These are phyloP conservation scores for Macrophomina tecta DNA, from an alignment of 2,329 filamentous ascomycete species.

Conservation along the genomic window DNA sequence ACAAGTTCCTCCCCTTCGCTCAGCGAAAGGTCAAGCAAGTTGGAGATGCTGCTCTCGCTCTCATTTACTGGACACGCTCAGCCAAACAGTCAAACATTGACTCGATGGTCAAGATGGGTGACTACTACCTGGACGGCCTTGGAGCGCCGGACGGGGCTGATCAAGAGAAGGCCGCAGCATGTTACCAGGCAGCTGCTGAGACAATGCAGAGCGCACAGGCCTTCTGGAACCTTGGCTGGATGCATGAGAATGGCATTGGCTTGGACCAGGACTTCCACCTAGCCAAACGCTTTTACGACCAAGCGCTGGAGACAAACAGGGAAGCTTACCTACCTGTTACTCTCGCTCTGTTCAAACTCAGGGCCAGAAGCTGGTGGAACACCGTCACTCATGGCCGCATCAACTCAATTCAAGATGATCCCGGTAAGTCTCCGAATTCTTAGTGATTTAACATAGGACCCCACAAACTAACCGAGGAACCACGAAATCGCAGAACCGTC, in stretches of 20 bases:
- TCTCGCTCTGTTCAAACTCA: slow-evolving; percentile 82
- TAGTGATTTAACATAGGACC: not conserved
- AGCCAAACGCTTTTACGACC: slow-evolving; percentile 94
- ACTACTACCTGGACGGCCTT: slow-evolving; percentile 89
- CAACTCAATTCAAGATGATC: slow-evolving; percentile 90
- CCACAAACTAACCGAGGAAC: slow-evolving; percentile 36
- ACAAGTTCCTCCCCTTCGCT: slow-evolving; percentile 58
- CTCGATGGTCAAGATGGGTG: slow-evolving; percentile 95
- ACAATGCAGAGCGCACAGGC: slow-evolving; percentile 92
- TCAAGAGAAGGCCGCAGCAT: slow-evolving; percentile 85
- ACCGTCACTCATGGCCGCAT: slow-evolving; percentile 87
- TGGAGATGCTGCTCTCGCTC: slow-evolving; percentile 69
- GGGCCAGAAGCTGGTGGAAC: slow-evolving; percentile 91
- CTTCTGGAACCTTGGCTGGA: slow-evolving; percentile 97
- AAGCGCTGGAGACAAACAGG: slow-evolving; percentile 85
- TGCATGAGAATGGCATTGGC: slow-evolving; percentile 96
- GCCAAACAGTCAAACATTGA: slow-evolving; percentile 93
- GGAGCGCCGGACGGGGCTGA: slow-evolving; percentile 65
- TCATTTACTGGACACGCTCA: slow-evolving; percentile 95
- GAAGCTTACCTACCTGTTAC: slow-evolving; percentile 95
- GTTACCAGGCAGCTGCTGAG: slow-evolving; percentile 91
- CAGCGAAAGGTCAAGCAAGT: slow-evolving; percentile 54
- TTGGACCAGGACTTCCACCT: slow-evolving; percentile 96
- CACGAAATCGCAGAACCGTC: slow-evolving; percentile 59
- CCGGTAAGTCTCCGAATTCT: slow-evolving; percentile 58